Evolutionary conservation across 2,329 filamentous ascomycete genomes (phyloP), one percentile per base, ranked within the genome.

Genomic region (Berkeleyomyces rouxiae): DNA sequence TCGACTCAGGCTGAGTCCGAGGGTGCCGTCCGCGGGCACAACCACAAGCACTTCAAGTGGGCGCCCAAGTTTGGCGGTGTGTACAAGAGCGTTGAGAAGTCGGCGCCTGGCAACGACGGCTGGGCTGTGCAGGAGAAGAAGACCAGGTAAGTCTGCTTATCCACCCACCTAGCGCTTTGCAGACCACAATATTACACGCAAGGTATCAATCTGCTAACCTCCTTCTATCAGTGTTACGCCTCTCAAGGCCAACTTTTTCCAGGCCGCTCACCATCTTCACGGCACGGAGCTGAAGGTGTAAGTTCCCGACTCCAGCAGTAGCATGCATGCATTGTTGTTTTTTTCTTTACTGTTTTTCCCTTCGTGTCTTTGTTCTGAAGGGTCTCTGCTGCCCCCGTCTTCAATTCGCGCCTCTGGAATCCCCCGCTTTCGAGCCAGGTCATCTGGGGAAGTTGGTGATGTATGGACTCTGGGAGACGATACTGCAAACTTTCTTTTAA

Each of bases 21-120:
- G 64, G 66, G 57, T 36, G 65, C 59, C 23, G 75, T 76, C 59
- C 74, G 73, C 55, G 75, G 79, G 39, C 85, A 90, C 71, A 80
- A 77, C 63, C 89, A 95, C 73, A 89, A 88, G 72, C 88, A 95
- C 73, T 97, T 96, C 78, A 95, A 92, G 74, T 97, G 93, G 93
- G 84, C 88, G 58, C 93, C 92, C 2, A 83, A 82, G 66, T 93
- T 97, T 73, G 79, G 82, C 42, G 91, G 95, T 72, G 90, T 97
- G 2, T 90, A 90, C 72, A 82, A 87, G 70, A 91, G 87, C 67
- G 90, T 96, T n/a, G 83, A 90, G 68, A 82, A 86, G 67, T 84
- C 86, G 46, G 77, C 78, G 40, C 87, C 88, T 3, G 90, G 90
- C 3, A 95, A 90, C 70, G 93, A 99, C 73, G 93, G 92, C 4